Evolutionary conservation across 1,284 basidiomycete genomes (phyloP), one percentile per base, ranked within the genome.

Genomic region (Termitomyces sp.): DNA sequence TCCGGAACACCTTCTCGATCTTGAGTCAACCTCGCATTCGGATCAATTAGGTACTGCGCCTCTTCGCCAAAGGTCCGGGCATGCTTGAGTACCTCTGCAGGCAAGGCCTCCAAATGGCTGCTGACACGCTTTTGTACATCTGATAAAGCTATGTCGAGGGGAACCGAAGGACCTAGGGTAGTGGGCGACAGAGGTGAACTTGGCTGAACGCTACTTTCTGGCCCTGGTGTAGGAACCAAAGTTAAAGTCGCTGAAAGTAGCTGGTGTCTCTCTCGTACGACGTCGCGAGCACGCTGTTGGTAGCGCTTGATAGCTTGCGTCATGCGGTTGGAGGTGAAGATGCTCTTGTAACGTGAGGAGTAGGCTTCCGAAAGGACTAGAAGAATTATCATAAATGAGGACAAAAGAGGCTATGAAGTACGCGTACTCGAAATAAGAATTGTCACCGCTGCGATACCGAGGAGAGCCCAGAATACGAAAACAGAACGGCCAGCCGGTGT

Each of bases 391-490:
- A 31, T 33, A 34, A 15, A 43, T 5, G 24, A 28, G 5, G 26
- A 41, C 21, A 38, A n/a, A 39, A 34, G 31, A 31, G 38, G 39
- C 3, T 17, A 15, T 39, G 45, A 26, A 34, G 40, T 24, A 31
- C 12, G 57, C 75, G n/a, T 54, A 86, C 87, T 79, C 7, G 86
- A 84, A 55, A 87, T 79, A 9, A 90, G 73, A 36, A 88, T 83
- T 0, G 88, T 88, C 79, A 91, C 81, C 0, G 86, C 82, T 1
- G 78, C 87, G 17, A 92, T 85, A 21, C 89, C 89, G 8, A 89
- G 70, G 43, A 94, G 68, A 0, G 89, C 86, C 91, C 91, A 93
- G 7, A 85, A 80, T 51, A 92, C 81, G 67, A 94, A 93, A 46
- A 93, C 77, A 5, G 85, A 82, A 24, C 88, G 78, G 2, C 90